Percentiles rank a stretch among this genome's conserved stretches.
These are phyloP conservation scores for Glomus cerebriforme DNA, from an alignment of 192 early-diverging fungal genomes.

Conservation along the genomic window DNA sequence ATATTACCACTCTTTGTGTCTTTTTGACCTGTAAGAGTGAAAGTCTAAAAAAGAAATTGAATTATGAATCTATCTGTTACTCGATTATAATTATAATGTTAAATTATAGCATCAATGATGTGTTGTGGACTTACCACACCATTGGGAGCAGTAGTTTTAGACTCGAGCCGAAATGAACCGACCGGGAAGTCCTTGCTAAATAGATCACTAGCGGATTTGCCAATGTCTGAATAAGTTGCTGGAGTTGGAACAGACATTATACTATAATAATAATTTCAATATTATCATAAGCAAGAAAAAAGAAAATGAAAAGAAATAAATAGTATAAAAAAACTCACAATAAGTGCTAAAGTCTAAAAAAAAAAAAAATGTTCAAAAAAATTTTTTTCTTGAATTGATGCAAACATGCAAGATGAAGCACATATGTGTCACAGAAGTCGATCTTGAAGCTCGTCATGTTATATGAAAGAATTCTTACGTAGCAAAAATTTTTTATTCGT, in stretches of 20 bases:
- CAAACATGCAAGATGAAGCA: neutral
- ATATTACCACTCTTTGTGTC: conserved; percentile 96
- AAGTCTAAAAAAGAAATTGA: conserved; percentile 60
- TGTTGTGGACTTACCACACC: conserved; percentile 78
- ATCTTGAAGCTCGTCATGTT: too few relatives aligned
- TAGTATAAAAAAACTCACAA: neutral
- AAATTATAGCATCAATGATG: neutral
- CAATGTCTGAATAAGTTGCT: conserved; percentile 90
- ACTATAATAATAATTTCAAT: neutral
- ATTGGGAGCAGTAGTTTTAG: conserved; percentile 94
- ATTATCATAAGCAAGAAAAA: neutral
- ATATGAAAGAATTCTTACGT: too few relatives aligned
- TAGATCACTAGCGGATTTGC: conserved; percentile 93
- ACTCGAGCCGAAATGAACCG: conserved; percentile 92
- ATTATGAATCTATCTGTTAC: neutral
- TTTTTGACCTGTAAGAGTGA: conserved; percentile 92
- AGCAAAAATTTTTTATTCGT: too few relatives aligned
- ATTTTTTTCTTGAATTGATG: neutral
- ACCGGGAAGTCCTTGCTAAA: conserved; percentile 97
- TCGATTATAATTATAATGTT: neutral
- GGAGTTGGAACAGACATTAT: conserved; percentile 53
- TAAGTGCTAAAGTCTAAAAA: neutral
- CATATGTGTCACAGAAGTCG: neutral
- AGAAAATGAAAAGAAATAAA: neutral
- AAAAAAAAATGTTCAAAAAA: neutral